Evolutionary conservation across 192 early-diverging fungal genomes (phyloP).

Genomic region (Coemansia reversa): DNA sequence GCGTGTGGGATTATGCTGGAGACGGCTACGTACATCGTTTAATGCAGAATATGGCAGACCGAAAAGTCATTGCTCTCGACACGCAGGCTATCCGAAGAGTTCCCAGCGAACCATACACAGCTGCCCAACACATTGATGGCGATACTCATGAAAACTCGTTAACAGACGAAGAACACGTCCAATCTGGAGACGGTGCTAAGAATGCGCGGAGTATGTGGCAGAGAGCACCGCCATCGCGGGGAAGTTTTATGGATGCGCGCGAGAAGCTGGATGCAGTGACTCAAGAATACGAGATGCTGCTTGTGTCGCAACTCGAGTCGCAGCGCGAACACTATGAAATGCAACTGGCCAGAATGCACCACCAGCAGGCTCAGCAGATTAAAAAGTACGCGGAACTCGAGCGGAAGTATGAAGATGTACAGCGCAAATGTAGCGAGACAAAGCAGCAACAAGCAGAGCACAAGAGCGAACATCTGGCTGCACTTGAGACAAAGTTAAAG

Average conservation of each 20-base stretch:
- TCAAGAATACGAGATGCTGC: conserved; percentile 77
- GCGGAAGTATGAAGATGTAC: conserved; percentile 8
- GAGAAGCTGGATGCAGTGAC: conserved; percentile 77
- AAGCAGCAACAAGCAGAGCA: conserved; percentile 8
- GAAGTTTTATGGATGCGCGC: conserved; percentile 43
- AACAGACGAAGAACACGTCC: background rate
- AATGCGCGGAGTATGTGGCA: background rate
- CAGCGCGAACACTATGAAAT: conserved; percentile 85
- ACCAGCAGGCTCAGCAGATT: conserved; percentile 64
- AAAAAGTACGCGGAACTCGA: conserved; percentile 39
- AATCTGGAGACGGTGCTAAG: background rate
- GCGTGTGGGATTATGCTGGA: conserved; percentile 98
- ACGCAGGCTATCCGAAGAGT: background rate
- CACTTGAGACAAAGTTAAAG: conserved; percentile 35
- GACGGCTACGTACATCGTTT: conserved; percentile 96
- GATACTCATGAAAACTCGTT: no score
- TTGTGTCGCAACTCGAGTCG: conserved; percentile 83
- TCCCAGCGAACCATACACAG: background rate
- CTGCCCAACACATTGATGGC: no score
- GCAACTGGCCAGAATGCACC: conserved; percentile 56
- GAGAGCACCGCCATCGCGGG: background rate
- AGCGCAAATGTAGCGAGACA: conserved; percentile 6
- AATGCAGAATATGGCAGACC: conserved; percentile 88
- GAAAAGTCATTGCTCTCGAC: conserved; percentile 88
- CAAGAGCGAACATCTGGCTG: conserved; percentile 13